Evolutionary conservation across 1,139 yeast genomes (phyloP).

Genomic region (Scheffersomyces titani): DNA sequence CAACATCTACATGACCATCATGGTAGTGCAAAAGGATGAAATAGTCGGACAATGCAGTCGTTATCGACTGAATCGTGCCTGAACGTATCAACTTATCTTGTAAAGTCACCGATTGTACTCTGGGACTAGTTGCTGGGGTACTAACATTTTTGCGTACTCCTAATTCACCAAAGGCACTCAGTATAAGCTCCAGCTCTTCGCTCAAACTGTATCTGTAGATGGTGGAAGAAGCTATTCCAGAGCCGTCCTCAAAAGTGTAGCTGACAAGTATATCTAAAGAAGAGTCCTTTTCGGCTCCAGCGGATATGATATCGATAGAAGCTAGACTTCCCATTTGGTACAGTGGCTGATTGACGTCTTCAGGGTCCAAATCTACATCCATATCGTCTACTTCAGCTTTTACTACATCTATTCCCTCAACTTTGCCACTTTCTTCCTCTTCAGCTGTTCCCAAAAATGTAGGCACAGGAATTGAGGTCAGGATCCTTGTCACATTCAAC

Average conservation of each 20-base stretch:
- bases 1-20: conserved; percentile 44
- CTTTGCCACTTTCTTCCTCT: neutral
- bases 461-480: conserved; percentile 32
- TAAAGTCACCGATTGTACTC: conserved; percentile 17
- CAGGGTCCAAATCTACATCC: conserved; percentile 12
- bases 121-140: conserved; percentile 5
- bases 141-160: conserved; percentile 28
- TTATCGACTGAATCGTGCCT: conserved; percentile 22
- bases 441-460: conserved; percentile 8
- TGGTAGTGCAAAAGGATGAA: conserved; percentile 30
- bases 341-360: conserved; percentile 7
- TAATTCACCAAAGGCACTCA: conserved; percentile 34
- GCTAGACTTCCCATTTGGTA: conserved; percentile 15
- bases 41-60: conserved; percentile 24
- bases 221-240: conserved; percentile 21
- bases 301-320: conserved; percentile 45
- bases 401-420: neutral
- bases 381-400: conserved; percentile 21
- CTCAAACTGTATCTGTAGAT: conserved; percentile 40
- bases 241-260: conserved; percentile 24
- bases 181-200: conserved; percentile 24
- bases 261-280: conserved; percentile 40
- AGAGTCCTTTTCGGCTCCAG: conserved; percentile 34
- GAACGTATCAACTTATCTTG: conserved; percentile 24
- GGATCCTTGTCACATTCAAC: conserved; percentile 22